Percentiles rank a stretch among this genome's conserved stretches.
Evolutionary conservation across 306 rosid species (phyloP).

Genomic region (Prunus armeniaca): DNA sequence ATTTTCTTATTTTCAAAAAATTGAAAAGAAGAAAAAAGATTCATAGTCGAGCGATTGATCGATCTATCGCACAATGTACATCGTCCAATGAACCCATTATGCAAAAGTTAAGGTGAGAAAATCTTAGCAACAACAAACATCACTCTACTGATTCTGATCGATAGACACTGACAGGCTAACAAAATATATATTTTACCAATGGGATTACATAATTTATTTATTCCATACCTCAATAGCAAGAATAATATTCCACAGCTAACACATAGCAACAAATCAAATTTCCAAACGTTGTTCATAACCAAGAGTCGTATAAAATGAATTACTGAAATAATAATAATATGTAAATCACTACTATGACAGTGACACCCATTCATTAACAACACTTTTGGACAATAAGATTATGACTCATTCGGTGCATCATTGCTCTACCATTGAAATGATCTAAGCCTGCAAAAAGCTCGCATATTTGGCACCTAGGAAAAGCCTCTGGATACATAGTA

Average conservation of each 20-base stretch:
- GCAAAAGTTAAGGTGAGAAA: no score
- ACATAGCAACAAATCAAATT: background rate
- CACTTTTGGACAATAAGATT: background rate
- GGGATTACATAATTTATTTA: background rate
- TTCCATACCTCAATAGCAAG: background rate
- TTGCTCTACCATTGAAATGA: background rate
- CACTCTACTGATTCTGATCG: background rate
- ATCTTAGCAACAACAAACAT: background rate
- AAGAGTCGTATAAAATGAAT: background rate
- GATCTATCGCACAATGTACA: no score
- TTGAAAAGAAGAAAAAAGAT: background rate
- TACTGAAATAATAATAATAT: background rate
- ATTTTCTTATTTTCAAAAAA: no score
- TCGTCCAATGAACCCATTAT: no score
- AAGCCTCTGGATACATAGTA: conserved; percentile 96
- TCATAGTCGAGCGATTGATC: no score
- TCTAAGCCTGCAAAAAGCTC: conserved; percentile 86
- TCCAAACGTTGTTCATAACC: conserved; percentile 8
- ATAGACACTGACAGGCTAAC: background rate
- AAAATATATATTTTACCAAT: background rate
- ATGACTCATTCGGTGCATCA: background rate
- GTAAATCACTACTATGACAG: background rate
- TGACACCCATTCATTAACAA: background rate
- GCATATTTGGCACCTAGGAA: conserved; percentile 95
- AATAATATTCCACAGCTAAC: background rate